Base-by-base conservation (phyloP, 2,329 filamentous ascomycete genomes). In the Colletotrichum destructivum region DNA sequence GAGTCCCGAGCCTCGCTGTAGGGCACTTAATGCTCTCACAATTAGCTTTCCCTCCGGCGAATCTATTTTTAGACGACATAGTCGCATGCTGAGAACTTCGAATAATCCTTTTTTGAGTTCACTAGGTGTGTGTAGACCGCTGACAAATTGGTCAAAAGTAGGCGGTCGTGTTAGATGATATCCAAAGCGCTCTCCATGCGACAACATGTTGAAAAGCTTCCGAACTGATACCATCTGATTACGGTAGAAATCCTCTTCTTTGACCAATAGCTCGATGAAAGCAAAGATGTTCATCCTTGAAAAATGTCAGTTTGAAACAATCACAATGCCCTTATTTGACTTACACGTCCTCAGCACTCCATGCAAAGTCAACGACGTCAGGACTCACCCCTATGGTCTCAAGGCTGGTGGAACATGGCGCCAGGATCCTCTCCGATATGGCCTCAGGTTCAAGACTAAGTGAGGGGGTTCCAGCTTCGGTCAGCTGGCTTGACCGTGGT, bases 381-480 rank as follows among this genome's bases (percentile, higher is more conserved):
- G 1, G 12, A 2, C 47, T 49, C 18, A 9, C 13, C 3, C 1
- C n/a, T 3, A 4, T 12, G 2, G 2, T 12, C 9, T 11, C 46
- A 21, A 12, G 6, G 0, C 11, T 4, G 7, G 9, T 49, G n/a
- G 4, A n/a, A 21, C 8, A 11, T 4, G 21, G 11, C 46, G 46
- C 1, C 21, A 21, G 8, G 7, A 8, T 11, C 1, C n/a, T 9
- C 4, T 12, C 9, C 0, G 8, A 0, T 5, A 13, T 5, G 9
- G 3, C 8, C 2, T 12, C 8, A 5, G 5, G n/a, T 4, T n/a
- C 4, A 23, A n/a, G 4, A 4, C 13, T 3, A 21, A 21, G 1
- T 5, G n/a, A 6, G n/a, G 0, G 15, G 11, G 4, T 13, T 23
- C 0, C 47, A 49, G 12, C 21, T 9, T 23, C n/a, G 4, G 11